Percentiles rank a stretch among this genome's conserved stretches.
These are phyloP conservation scores for Gossypium davidsonii DNA, from an alignment of 441 rosid species.

Conservation along the genomic window DNA sequence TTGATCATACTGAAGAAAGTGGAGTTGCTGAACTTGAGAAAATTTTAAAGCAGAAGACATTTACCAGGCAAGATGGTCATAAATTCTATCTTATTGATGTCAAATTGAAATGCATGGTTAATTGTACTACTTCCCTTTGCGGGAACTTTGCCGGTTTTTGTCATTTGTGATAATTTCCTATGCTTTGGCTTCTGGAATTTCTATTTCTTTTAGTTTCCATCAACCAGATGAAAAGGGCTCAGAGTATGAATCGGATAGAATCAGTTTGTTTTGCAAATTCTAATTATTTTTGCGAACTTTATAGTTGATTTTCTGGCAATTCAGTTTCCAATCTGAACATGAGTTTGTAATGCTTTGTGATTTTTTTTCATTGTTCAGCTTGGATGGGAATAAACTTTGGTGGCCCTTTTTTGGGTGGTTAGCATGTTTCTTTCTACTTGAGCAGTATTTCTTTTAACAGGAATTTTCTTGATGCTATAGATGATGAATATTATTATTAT, in stretches of 20 bases:
- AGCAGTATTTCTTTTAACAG: not conserved
- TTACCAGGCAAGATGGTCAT: conserved; percentile 43
- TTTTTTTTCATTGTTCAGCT: not conserved
- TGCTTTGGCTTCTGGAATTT: not conserved
- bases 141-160: not conserved
- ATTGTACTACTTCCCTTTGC: not conserved
- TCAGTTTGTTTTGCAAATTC: not conserved
- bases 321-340: not conserved
- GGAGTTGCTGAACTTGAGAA: conserved; percentile 46
- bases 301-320: not conserved
- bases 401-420: not conserved
- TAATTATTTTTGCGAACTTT: not conserved
- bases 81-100: not conserved
- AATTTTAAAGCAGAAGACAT: conserved; percentile 55
- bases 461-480: not conserved
- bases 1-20: conserved; percentile 22
- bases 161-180: not conserved
- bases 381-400: not conserved
- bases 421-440: not conserved
- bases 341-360: not conserved
- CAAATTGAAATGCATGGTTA: not conserved
- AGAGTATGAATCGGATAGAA: not conserved
- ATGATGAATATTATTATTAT: not conserved
- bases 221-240: not conserved
- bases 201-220: not conserved